Evolutionary conservation across 805 yeast genomes (phyloP), one percentile per base, ranked within the genome.

Genomic region (Wickerhamomyces hampshirensis): DNA sequence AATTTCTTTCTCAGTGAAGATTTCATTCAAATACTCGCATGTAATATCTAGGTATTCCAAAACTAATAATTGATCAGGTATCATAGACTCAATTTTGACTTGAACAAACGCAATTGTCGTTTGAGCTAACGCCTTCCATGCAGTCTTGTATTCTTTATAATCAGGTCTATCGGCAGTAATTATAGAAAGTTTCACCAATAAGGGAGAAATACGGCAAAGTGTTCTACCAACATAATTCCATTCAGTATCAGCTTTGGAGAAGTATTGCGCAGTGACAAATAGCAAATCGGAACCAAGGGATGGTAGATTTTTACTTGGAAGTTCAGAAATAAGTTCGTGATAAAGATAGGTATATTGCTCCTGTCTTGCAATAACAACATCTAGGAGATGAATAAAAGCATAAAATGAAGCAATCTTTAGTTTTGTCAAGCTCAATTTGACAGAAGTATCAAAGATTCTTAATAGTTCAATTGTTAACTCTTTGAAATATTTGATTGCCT

Each of bases 201-300:
- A 60, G 4, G 76, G 66, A 14, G 76, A 66, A 8, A 75, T 66
- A 34, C 88, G 70, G 47, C 86, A 80, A 28, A 78, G 59, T 0
- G 84, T 74, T 51, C 86, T 66, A 4, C 84, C 79, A 31, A 74
- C 65, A 26, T 76, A 67, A 53, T 66, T 75, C 87, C 88, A 80
- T 32, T 68, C 73, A 3, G 65, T 57, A 28, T 65, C 66, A 12
- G 77, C 78, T 26, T 66, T 65, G 10, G 62, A 50, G 46, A 78
- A 75, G 31, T 71, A 60, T 9, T 58, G 61, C 3, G 75, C 58
- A 52, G 77, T 63, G 43, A 68, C 62, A 16, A 62, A 51, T 26
- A 80, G 49, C 30, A 81, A 50, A 35, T 65, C 65, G 18, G 69
- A 56, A 5, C 87, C 87, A 40, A 77, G 61, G 3, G 53, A 50